Percentiles rank a stretch among this genome's conserved stretches.
phyloP scores from a whole-genome alignment of 495 filamentous ascomycete genomes.

The Entonaema liquescens region DNA sequence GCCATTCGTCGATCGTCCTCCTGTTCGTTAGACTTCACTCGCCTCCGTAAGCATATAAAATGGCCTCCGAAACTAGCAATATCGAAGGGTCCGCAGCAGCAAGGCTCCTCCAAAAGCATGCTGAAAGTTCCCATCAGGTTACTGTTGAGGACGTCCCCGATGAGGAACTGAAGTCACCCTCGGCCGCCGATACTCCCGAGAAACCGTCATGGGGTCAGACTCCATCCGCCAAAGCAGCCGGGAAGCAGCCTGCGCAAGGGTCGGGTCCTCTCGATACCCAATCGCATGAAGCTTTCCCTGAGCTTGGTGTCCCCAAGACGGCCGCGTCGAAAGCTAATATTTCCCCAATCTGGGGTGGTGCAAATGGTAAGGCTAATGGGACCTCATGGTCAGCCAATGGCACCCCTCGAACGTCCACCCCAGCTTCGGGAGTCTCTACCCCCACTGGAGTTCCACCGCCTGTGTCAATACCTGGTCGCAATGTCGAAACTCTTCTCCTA shows the following conservation, averaged over 20 bases:
- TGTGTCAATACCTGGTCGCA: slow-evolving; percentile 78
- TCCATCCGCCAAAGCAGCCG: slow-evolving; percentile 65
- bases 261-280: slow-evolving; percentile 72
- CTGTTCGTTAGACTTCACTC: slow-evolving; percentile 11
- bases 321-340: slow-evolving; percentile 65
- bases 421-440: slow-evolving; percentile 64
- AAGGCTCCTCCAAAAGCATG: slow-evolving; percentile 80
- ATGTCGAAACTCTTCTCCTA: slow-evolving; percentile 76
- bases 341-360: slow-evolving; percentile 66
- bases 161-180: slow-evolving; percentile 69
- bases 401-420: slow-evolving; percentile 64
- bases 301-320: slow-evolving; percentile 75
- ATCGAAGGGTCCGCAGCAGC: slow-evolving; percentile 69
- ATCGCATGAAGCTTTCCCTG: slow-evolving; percentile 90
- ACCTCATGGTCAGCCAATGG: slow-evolving; percentile 59
- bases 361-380: slow-evolving; percentile 69
- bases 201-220: slow-evolving; percentile 52
- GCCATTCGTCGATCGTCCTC: neutral
- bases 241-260: slow-evolving; percentile 66
- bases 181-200: slow-evolving; percentile 47
- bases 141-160: slow-evolving; percentile 83
- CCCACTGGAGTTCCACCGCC: slow-evolving; percentile 66
- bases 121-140: slow-evolving; percentile 68
- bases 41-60: slow-evolving; percentile 28
- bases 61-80: slow-evolving; percentile 50